These are phyloP conservation scores for Oemleria cerasiformis DNA, from an alignment of 306 rosid species.

Conservation along the genomic window DNA sequence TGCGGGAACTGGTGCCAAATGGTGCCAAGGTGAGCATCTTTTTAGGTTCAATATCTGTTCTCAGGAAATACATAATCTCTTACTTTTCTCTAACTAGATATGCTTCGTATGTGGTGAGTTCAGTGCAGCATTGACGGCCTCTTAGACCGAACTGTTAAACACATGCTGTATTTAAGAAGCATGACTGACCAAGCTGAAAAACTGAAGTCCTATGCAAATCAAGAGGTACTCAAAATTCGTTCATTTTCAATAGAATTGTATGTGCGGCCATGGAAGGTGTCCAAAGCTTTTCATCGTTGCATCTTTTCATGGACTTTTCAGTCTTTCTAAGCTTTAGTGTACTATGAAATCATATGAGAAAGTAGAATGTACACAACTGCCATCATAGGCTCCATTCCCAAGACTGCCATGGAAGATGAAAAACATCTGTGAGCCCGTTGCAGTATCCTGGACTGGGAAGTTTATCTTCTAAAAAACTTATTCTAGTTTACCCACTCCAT, in stretches of 20 bases:
- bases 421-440: neutral
- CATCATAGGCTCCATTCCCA: too few relatives aligned
- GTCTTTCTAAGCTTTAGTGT: too few relatives aligned
- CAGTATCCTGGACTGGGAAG: neutral
- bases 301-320: too few relatives aligned
- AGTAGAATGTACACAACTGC: too few relatives aligned
- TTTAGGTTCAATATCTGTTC: neutral
- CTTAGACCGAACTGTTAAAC: constrained; percentile 73
- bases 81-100: constrained; percentile 9
- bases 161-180: constrained; percentile 63
- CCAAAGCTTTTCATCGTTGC: too few relatives aligned
- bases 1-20: constrained; percentile 83
- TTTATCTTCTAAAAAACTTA: neutral
- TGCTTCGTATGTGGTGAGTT: constrained; percentile 8
- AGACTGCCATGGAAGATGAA: too few relatives aligned
- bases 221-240: constrained; percentile 37
- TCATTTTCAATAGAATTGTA: neutral
- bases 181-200: constrained; percentile 68
- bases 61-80: neutral
- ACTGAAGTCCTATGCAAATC: constrained; percentile 38
- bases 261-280: too few relatives aligned
- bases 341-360: too few relatives aligned
- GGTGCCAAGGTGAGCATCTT: constrained; percentile 60
- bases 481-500: too few relatives aligned
- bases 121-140: constrained; percentile 97